Percentiles rank a stretch among this genome's conserved stretches.
phyloP scores from a whole-genome alignment of 2,329 filamentous ascomycete species.

The Albophoma yamanashiensis region DNA sequence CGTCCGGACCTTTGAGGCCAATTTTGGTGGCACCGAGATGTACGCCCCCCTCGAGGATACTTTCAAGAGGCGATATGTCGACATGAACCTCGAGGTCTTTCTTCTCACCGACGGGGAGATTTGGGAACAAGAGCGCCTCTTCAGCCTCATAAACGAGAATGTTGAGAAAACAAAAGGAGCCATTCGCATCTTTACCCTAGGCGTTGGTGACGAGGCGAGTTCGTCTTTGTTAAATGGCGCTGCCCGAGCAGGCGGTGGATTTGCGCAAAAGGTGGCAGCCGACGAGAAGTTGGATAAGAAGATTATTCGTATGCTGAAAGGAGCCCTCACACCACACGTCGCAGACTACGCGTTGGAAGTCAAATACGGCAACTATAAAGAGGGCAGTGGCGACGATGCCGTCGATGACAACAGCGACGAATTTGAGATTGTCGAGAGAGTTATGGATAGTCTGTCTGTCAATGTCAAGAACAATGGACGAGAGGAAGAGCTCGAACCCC shows the following conservation, averaged over 20 bases:
- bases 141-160: slow-evolving; percentile 31
- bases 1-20: slow-evolving; percentile 28
- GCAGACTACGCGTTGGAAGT: slow-evolving; percentile 53
- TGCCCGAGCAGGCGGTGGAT: slow-evolving; percentile 43
- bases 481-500: background rate
- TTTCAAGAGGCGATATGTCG: slow-evolving; percentile 29
- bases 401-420: slow-evolving; percentile 29
- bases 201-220: slow-evolving; percentile 40
- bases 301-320: slow-evolving; percentile 65
- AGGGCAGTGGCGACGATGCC: background rate
- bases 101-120: slow-evolving; percentile 47
- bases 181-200: slow-evolving; percentile 43
- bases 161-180: slow-evolving; percentile 27
- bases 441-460: slow-evolving; percentile 36
- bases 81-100: slow-evolving; percentile 41
- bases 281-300: slow-evolving; percentile 58
- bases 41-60: slow-evolving; percentile 30
- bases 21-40: slow-evolving; percentile 46
- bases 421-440: slow-evolving; percentile 52
- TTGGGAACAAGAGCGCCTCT: slow-evolving; percentile 32
- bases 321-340: slow-evolving; percentile 55
- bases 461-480: slow-evolving; percentile 12
- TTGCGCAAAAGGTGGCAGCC: slow-evolving; percentile 49
- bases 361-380: slow-evolving; percentile 36
- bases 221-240: slow-evolving; percentile 44